Conservation (phyloP, 2,329 filamentous ascomycete genomes). For the Cladosporium sp. region DNA sequence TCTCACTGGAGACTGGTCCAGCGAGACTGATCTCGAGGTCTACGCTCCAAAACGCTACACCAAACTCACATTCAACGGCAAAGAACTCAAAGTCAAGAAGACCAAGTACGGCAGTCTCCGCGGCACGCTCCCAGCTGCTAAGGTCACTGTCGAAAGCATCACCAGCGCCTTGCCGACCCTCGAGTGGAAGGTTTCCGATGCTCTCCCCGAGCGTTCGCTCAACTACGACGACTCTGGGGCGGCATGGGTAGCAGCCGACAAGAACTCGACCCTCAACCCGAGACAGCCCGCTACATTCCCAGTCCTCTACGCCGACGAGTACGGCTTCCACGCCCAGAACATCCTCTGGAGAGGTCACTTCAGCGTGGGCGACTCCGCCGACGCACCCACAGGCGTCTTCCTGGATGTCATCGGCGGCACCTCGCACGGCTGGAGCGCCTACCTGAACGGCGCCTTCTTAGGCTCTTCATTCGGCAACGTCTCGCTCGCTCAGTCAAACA, state of each 20-base stretch:
- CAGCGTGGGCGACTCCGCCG: slow-evolving; percentile 32
- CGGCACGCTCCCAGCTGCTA: slow-evolving; percentile 35
- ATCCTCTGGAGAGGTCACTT: slow-evolving; percentile 48
- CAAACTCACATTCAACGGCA: slow-evolving; percentile 44
- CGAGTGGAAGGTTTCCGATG: slow-evolving; percentile 52
- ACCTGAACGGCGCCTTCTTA: slow-evolving; percentile 59
- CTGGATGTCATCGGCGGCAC: slow-evolving; percentile 57
- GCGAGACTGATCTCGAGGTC: slow-evolving; percentile 41
- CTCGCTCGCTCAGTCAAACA: slow-evolving; percentile 40
- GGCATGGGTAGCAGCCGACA: slow-evolving; percentile 47
- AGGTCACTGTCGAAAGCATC: slow-evolving; percentile 22
- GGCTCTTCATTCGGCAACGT: slow-evolving; percentile 58
- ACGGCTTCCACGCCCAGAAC: slow-evolving; percentile 46
- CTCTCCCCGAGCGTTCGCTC: slow-evolving; percentile 51
- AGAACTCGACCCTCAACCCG: slow-evolving; percentile 41
- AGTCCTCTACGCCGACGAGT: slow-evolving; percentile 46
- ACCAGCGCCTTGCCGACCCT: slow-evolving; percentile 45
- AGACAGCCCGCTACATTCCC: slow-evolving; percentile 43
- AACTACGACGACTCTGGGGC: slow-evolving; percentile 48
- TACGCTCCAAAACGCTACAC: slow-evolving; percentile 36
- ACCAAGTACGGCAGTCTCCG: slow-evolving; percentile 43
- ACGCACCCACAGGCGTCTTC: slow-evolving; percentile 44
- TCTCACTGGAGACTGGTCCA: slow-evolving; percentile 41
- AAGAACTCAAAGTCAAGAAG: slow-evolving; percentile 33
- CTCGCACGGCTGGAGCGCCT: slow-evolving; percentile 60